Conservation (phyloP, 176 grass and related monocot species). For the Triticum urartu region DNA sequence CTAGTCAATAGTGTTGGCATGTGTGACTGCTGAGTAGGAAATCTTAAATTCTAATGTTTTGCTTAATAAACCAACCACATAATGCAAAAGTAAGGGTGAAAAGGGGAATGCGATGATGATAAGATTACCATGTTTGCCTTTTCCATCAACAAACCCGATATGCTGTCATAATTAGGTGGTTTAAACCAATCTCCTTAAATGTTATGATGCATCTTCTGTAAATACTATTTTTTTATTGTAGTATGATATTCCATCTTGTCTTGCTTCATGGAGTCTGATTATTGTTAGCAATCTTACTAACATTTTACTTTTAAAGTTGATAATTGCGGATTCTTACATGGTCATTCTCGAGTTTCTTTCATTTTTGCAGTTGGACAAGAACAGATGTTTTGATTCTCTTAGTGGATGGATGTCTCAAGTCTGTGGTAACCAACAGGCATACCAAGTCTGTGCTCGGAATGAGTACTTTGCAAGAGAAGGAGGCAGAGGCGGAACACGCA, state of each 20-base stretch:
- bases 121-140: constrained; percentile 47
- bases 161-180: constrained; percentile 6
- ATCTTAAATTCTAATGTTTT: constrained; percentile 23
- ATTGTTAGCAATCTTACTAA: not conserved
- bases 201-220: not conserved
- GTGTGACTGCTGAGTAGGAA: constrained; percentile 32
- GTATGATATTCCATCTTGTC: too few species aligned
- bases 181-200: not conserved
- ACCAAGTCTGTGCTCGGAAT: not conserved
- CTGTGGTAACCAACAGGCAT: constrained; percentile 26
- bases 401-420: constrained; percentile 35
- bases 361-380: not conserved
- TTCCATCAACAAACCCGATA: constrained; percentile 21
- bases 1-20: constrained; percentile 37
- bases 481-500: not conserved
- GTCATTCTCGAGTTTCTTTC: not conserved
- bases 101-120: not conserved
- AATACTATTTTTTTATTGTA: not conserved
- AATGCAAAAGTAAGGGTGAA: not conserved
- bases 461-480: not conserved
- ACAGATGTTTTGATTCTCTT: constrained; percentile 46
- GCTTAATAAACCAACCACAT: not conserved
- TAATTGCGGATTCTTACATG: not conserved
- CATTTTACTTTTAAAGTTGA: not conserved
- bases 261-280: not conserved